phyloP scores from a whole-genome alignment of 2,329 filamentous ascomycete species.

The Cercospora nicotianae region DNA sequence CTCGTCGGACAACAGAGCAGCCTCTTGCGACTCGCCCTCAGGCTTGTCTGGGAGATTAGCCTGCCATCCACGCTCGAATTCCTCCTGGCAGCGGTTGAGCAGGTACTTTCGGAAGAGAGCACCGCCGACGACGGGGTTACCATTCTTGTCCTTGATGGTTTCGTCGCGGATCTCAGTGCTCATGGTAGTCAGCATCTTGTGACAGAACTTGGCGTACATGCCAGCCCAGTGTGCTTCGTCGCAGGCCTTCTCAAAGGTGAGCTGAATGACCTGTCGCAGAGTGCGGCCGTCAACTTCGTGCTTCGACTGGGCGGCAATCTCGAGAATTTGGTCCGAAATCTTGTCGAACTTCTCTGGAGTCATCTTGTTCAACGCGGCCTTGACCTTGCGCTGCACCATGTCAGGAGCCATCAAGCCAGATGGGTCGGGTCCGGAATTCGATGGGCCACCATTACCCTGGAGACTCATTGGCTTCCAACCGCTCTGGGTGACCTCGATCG shows the following conservation, averaged over 20 bases:
- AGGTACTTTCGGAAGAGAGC: constrained; percentile 98
- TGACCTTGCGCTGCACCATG: constrained; percentile 97
- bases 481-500: constrained; percentile 67
- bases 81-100: constrained; percentile 96
- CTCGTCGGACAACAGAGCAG: constrained; percentile 85
- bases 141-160: constrained; percentile 86
- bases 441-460: constrained; percentile 37
- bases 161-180: constrained; percentile 93
- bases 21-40: constrained; percentile 71
- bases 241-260: constrained; percentile 98
- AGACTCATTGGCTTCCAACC: constrained; percentile 86
- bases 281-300: constrained; percentile 92
- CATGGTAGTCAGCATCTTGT: constrained; percentile 94
- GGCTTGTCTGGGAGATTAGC: constrained; percentile 76
- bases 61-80: constrained; percentile 98
- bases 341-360: constrained; percentile 98
- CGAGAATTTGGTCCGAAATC: constrained; percentile 88
- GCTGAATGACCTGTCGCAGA: constrained; percentile 94
- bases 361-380: constrained; percentile 99
- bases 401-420: constrained; percentile 74
- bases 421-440: constrained; percentile 47
- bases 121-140: constrained; percentile 85
- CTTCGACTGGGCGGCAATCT: constrained; percentile 92
- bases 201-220: constrained; percentile 99
- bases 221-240: constrained; percentile 98